Evolutionary conservation across 225 moss, liverwort and hornwort species (phyloP), one percentile per base, ranked within the genome.

Genomic region (Thuidium tamariscinum): DNA sequence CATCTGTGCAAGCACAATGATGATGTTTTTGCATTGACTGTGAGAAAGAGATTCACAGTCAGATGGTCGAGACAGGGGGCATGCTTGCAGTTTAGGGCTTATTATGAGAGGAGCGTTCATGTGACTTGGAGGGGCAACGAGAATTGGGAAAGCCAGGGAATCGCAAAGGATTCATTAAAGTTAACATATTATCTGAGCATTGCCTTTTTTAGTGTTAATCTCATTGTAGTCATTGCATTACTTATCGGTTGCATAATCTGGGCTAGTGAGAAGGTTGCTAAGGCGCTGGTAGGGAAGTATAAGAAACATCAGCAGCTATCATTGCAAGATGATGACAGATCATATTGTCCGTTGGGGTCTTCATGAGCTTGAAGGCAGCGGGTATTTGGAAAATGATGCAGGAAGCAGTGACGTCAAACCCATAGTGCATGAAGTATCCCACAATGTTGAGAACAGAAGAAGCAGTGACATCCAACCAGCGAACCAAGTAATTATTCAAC

Each of bases 351-450:
- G 90, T 73, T 93, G 93, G 93, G 91, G 93, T 74, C 91, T 93
- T 76, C 93, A 93, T 90, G 90, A 90, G 84, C 93, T 93, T 88
- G 89, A 93, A 81, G 93, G 91, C 70, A 88, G 93, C 86, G 91
- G 90, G 86, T 80, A 87, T 86, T 60, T 76, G 83, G 89, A 62
- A 85, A 77, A 89, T 89, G 89, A 88, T 91, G 90, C 89, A 93
- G 90, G 86, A 82, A 89, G 74, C 54, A 84, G 59, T 83, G 79
- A 76, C 81, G 77, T 62, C 82, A 86, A 77, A 80, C 85, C 88
- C 80, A 57, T 22, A 48, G 70, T 49, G 83, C 56, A 80, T 59
- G 80, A 89, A 88, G 55, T 60, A 71, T 21, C 59, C 30, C 59
- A 60, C 25, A 60, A 59, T 77, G 77, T 49, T 76, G 71, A 64